These are phyloP conservation scores for Aspergillus kassunensis DNA, from an alignment of 495 filamentous ascomycete genomes.

Conservation along the genomic window DNA sequence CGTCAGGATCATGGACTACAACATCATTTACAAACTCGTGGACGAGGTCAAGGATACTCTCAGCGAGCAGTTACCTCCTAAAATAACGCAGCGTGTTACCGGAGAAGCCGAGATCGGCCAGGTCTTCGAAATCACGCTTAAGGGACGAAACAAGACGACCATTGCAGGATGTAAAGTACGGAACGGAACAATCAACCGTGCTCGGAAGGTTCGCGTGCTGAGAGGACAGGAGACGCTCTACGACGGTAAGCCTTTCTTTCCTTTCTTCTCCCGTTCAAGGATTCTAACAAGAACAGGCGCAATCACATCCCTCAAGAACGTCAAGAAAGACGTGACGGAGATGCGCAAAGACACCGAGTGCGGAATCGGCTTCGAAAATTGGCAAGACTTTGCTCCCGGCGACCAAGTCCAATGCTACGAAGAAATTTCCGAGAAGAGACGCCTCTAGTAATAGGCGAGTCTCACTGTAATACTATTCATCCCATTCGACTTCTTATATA, in stretches of 20 bases:
- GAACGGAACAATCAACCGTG: slow-evolving; percentile 66
- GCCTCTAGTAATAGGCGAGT: no score
- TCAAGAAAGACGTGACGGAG: slow-evolving; percentile 84
- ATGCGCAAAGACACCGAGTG: slow-evolving; percentile 92
- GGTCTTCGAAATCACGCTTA: slow-evolving; percentile 78
- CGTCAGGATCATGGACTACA: slow-evolving; percentile 78
- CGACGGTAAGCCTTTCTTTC: slow-evolving; percentile 73
- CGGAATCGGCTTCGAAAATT: slow-evolving; percentile 79
- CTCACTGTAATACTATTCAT: no score
- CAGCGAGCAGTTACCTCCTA: slow-evolving; percentile 61
- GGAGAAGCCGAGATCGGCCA: slow-evolving; percentile 87
- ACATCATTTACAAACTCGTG: slow-evolving; percentile 86
- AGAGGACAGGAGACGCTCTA: slow-evolving; percentile 67
- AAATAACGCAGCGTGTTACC: slow-evolving; percentile 60
- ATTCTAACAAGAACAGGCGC: slow-evolving; percentile 48
- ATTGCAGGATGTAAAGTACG: slow-evolving; percentile 87
- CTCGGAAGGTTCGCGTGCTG: slow-evolving; percentile 64
- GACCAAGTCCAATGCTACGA: slow-evolving; percentile 88
- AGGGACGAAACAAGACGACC: slow-evolving; percentile 59
- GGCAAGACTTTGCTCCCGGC: slow-evolving; percentile 71
- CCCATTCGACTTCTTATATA: slow-evolving; percentile 2
- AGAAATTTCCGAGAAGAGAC: slow-evolving; percentile 67
- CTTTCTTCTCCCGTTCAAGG: neutral
- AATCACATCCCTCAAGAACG: slow-evolving; percentile 77
- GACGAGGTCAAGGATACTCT: slow-evolving; percentile 74